A percentile compares a stretch with the other conserved stretches of the same genome.
Evolutionary conservation across 2,329 filamentous ascomycete species (phyloP).

Genomic region (Aureobasidium namibiae): DNA sequence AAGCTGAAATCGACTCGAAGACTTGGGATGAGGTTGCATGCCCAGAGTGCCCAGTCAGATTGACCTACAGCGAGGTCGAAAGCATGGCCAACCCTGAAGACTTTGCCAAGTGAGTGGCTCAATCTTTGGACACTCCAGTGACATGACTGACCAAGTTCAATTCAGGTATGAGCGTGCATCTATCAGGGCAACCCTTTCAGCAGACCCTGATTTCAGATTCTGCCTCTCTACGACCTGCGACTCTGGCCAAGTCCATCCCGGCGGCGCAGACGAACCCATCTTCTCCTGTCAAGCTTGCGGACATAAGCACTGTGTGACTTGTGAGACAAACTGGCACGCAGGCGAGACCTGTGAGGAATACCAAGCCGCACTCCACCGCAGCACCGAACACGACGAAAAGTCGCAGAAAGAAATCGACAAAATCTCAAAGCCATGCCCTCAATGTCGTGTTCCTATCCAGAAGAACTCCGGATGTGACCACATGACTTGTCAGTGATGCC

Average conservation of each 20-base stretch:
- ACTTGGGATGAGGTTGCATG: neutral
- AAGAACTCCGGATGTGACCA: neutral
- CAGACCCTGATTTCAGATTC: neutral
- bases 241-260: slow-evolving; percentile 18
- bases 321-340: slow-evolving; percentile 24
- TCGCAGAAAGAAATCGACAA: neutral
- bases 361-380: neutral
- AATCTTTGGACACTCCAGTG: no score
- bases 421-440: neutral
- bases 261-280: slow-evolving; percentile 18
- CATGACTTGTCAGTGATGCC: neutral
- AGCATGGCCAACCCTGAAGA: neutral
- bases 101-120: neutral
- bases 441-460: neutral
- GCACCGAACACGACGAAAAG: neutral
- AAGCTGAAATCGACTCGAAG: neutral
- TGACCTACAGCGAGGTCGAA: neutral
- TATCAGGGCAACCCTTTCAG: neutral
- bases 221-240: neutral
- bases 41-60: neutral
- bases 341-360: slow-evolving; percentile 21
- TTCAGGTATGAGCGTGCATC: neutral
- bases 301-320: slow-evolving; percentile 22
- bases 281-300: slow-evolving; percentile 23
- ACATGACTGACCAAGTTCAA: neutral